Evolutionary conservation across 257 asterid genomes (phyloP).

Genomic region (Solanum microdontum): DNA sequence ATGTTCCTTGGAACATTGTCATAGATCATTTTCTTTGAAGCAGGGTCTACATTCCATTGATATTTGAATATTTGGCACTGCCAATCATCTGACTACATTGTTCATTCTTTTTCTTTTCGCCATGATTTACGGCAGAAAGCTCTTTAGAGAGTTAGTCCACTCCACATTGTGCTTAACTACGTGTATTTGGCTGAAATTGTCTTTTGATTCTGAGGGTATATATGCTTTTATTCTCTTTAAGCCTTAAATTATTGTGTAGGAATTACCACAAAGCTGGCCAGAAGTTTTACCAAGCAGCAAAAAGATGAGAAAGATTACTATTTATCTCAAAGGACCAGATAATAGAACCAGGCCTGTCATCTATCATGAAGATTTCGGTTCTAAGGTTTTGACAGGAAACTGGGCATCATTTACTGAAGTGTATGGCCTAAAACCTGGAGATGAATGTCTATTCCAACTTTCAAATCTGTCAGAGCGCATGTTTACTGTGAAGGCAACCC

Average conservation of each 20-base stretch:
- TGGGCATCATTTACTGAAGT: conserved; percentile 6
- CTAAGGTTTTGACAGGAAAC: background rate
- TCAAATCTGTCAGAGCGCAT: background rate
- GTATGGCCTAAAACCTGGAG: conserved; percentile 6
- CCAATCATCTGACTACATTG: background rate
- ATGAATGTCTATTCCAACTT: background rate
- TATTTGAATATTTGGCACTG: background rate
- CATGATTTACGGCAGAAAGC: background rate
- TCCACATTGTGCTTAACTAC: background rate
- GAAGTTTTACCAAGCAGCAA: background rate
- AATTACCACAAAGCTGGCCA: conserved; percentile 2
- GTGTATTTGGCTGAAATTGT: background rate
- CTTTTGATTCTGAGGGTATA: background rate
- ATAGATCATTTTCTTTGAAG: background rate
- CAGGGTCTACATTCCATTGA: background rate
- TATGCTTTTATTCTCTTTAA: background rate
- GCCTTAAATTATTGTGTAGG: conserved; percentile 2
- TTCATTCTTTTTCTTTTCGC: background rate
- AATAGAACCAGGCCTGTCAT: conserved; percentile 2
- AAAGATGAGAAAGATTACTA: background rate
- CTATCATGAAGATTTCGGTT: background rate
- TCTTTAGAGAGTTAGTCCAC: background rate
- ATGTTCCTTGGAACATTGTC: background rate
- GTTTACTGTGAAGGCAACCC: background rate
- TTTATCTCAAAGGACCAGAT: conserved; percentile 4